Percentiles rank a stretch among this genome's conserved stretches.
Conservation (phyloP, 805 yeast species). For the Schwanniomyces yamadae region DNA sequence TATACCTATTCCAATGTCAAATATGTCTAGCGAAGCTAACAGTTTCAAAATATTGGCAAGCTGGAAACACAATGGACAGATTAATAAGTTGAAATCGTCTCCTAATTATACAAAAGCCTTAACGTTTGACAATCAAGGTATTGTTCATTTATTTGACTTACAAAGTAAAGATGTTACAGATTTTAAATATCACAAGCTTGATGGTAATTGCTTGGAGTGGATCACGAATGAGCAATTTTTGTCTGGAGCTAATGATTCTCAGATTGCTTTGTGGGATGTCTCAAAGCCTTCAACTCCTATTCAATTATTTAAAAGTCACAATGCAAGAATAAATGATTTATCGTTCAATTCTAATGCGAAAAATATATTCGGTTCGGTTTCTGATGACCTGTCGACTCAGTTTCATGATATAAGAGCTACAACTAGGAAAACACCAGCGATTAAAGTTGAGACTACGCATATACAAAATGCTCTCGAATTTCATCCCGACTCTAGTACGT, state of each 20-base stretch:
- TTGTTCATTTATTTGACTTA: constrained; percentile 44
- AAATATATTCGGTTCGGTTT: constrained; percentile 62
- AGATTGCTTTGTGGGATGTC: constrained; percentile 71
- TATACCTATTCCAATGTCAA: constrained; percentile 23
- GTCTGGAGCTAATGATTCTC: constrained; percentile 65
- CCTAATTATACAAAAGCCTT: constrained; percentile 50
- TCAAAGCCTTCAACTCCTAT: constrained; percentile 43
- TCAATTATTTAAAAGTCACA: constrained; percentile 50
- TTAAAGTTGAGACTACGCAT: constrained; percentile 46
- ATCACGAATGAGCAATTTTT: constrained; percentile 45
- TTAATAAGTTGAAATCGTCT: constrained; percentile 59
- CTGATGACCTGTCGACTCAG: constrained; percentile 64
- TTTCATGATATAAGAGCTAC: constrained; percentile 55
- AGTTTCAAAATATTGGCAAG: constrained; percentile 44
- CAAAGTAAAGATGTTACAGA: constrained; percentile 18
- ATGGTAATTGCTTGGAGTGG: constrained; percentile 78
- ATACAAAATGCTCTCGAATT: constrained; percentile 70
- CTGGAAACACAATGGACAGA: constrained; percentile 67
- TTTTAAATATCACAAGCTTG: constrained; percentile 57
- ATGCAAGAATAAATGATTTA: constrained; percentile 64
- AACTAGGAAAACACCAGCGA: constrained; percentile 35
- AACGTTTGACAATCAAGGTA: constrained; percentile 54
- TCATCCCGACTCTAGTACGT: constrained; percentile 51
- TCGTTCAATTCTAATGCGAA: constrained; percentile 50
- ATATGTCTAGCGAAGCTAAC: constrained; percentile 24